Percentiles rank a stretch among this genome's conserved stretches.
Conservation (phyloP, 108 stramenopile genomes). For the Aurantiochytrium sp. region DNA sequence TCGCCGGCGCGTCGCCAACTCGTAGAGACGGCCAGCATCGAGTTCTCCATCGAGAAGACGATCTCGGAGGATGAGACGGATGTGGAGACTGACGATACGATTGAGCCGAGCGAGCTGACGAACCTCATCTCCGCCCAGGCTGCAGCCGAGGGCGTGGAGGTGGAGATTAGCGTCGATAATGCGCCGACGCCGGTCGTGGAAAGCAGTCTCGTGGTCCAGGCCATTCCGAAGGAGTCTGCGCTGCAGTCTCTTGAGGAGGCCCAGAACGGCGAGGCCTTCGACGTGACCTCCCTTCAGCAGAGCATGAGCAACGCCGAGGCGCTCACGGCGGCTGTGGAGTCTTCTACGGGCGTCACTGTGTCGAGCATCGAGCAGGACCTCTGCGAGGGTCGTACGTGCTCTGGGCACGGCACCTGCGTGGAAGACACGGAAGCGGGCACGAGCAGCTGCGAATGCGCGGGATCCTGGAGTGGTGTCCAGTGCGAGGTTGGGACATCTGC, state of each 20-base stretch:
- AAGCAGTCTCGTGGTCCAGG: background rate
- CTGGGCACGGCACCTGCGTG: background rate
- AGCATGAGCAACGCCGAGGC: background rate
- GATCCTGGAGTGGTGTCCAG: background rate
- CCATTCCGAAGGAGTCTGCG: constrained; percentile 1
- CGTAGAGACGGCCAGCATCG: background rate
- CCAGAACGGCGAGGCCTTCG: background rate
- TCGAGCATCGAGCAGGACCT: background rate
- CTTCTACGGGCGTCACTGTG: background rate
- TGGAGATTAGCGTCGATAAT: background rate
- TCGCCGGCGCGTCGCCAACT: background rate
- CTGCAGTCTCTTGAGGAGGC: background rate
- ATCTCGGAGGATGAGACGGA: background rate
- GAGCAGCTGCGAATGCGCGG: background rate
- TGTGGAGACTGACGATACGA: background rate
- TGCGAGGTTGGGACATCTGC: background rate
- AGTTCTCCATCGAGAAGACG: background rate
- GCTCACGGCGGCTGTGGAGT: background rate
- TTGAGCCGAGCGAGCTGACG: background rate
- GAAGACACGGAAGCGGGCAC: background rate
- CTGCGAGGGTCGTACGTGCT: background rate
- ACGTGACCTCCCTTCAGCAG: background rate
- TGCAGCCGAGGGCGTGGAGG: background rate
- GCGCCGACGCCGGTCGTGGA: background rate
- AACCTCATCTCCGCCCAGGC: background rate